Conservation (phyloP, 495 filamentous ascomycete species). For the Penicillium flavigenum region DNA sequence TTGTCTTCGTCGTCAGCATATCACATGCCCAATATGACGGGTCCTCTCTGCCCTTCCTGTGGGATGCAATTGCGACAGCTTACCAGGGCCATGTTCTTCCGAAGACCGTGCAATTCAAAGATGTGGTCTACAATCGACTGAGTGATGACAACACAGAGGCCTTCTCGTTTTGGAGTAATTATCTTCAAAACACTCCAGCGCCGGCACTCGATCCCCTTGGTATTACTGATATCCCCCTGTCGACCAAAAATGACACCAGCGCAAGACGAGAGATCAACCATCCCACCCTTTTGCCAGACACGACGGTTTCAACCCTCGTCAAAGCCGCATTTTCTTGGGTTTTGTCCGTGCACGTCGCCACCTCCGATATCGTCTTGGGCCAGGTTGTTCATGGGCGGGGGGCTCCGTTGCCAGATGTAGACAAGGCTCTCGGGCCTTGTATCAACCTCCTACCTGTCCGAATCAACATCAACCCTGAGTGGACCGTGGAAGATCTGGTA, state of each 20-base stretch:
- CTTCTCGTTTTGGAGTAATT: constrained; percentile 21
- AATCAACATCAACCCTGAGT: constrained; percentile 34
- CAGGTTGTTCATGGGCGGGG: constrained; percentile 49
- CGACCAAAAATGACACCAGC: not conserved
- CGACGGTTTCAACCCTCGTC: constrained; percentile 44
- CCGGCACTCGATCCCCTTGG: constrained; percentile 12
- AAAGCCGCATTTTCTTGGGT: constrained; percentile 45
- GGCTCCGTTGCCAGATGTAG: constrained; percentile 39
- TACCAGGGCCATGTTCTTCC: constrained; percentile 39
- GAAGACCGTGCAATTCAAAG: constrained; percentile 45
- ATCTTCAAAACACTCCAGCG: constrained; percentile 21
- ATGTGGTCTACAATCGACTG: constrained; percentile 48
- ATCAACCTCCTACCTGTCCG: constrained; percentile 51
- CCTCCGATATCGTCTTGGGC: constrained; percentile 42
- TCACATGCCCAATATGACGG: constrained; percentile 68
- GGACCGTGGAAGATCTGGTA: constrained; percentile 42
- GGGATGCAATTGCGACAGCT: constrained; percentile 39
- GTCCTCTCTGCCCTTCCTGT: constrained; percentile 54
- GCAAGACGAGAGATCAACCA: not conserved
- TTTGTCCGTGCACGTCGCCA: constrained; percentile 31
- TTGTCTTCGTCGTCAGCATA: constrained; percentile 49
- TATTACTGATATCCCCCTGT: not conserved
- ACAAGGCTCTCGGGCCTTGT: constrained; percentile 48
- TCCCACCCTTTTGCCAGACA: constrained; percentile 17
- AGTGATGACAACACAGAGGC: not conserved